Evolutionary conservation across 192 early-diverging fungal genomes (phyloP), one percentile per base, ranked within the genome.

Genomic region (Coemansia sp.): DNA sequence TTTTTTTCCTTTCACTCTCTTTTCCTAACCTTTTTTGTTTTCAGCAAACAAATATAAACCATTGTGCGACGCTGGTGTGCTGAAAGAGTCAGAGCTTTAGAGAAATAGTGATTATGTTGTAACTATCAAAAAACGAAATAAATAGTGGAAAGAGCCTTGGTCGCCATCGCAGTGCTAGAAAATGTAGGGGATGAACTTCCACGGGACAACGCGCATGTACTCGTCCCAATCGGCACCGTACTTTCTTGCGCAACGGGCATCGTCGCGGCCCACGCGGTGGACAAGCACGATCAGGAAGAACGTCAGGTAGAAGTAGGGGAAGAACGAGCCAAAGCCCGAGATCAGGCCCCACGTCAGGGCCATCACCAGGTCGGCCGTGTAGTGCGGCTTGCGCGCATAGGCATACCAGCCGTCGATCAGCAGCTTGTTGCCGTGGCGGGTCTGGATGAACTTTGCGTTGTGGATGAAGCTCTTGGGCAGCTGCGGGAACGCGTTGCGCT

Each of bases 321-420:
- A 84, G 36, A 87, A 84, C 25, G 87, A 84, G 52, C 71, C 80
- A 64, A 95, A 92, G 51, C 94, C 93, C 48, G 89, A 85, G 36
- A 93, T 90, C n/a, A 98, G 77, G 62, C 92, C 94, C 94, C 93
- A 96, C 6, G 94, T 83, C 51, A 96, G 76, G 2, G 90, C 85
- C 94, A 98, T 95, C 12, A 95, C 68, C 91, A 93, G 94, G 75
- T 98, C 96, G 40, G 93, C 92, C 17, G 89, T 85, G 84, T 98
- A 98, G 80, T 98, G 96, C 59, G 95, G 91, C 71, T 98, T 93
- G 56, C 96, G 86, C 11, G 94, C 89, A 40, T 85, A 80, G 2
- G 94, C 95, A 92, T 94, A 98, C 96, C 95, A 98, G 42, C 96
- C 94, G 59, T 83, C 85, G 48, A 88, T 87, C 40, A 98, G 77